Evolutionary conservation across 345 rosid species (phyloP), one percentile per base, ranked within the genome.

Genomic region (Hibiscus mutabilis): DNA sequence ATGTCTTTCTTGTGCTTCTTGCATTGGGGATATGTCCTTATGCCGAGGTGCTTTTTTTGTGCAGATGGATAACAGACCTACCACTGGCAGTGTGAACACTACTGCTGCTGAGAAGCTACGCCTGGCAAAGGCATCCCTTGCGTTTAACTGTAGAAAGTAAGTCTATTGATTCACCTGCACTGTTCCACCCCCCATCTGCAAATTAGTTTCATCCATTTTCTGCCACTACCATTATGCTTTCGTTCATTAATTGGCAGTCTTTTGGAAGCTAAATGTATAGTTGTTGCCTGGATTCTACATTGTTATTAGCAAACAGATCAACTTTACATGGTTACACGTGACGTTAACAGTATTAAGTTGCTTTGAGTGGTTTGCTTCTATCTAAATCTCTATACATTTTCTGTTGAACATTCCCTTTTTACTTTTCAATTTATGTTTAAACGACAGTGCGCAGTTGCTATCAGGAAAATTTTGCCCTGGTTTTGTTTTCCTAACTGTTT

Each of bases 21-120:
- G 71, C 55, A 6, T 22, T 68, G 65, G 57, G 64, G 60, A 53
- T 56, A 60, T 61, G 40, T 60, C 51, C 60, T 60, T 70, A 66
- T 60, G 61, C 22, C 52, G 4, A 40, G 55, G 37, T 44, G 67
- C 44, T 25, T 67, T 59, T 56, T 51, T 76, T 61, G 25, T 71
- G 77, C 87, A 92, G 98, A 88, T 91, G 97, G 99, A 95, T 79
- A 88, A 47, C 72, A 95, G 97, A 79, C 99, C 98, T 53, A 95
- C 99, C 49, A 91, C 98, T 1, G 98, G 99, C 77, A 91, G 97
- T 65, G 94, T 95, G 73, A 91, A 79, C 79, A 89, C 91, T 5
- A 90, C 91, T 68, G 79, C 66, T 57, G 87, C 78, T 59, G 98
- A 95, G 86, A 95, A 95, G 84, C 96, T 80, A 66, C 91, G 89